These are phyloP conservation scores for Daldinia caldariorum DNA, from an alignment of 495 filamentous ascomycete genomes.

Conservation along the genomic window DNA sequence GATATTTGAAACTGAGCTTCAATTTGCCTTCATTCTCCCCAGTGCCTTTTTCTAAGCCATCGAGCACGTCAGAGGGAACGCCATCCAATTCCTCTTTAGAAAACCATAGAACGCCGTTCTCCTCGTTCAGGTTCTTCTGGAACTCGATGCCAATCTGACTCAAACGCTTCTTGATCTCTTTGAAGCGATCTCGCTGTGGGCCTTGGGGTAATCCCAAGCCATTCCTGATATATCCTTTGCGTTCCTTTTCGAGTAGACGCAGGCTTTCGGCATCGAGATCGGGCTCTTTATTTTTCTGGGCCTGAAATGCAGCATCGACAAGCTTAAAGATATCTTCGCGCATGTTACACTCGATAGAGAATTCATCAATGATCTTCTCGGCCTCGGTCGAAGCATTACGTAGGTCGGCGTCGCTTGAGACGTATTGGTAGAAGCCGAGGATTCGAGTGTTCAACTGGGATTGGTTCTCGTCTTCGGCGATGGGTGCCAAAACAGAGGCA, in stretches of 20 bases:
- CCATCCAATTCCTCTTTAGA: slow-evolving; percentile 66
- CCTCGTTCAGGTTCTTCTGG: slow-evolving; percentile 69
- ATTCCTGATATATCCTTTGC: slow-evolving; percentile 66
- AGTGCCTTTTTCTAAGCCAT: slow-evolving; percentile 73
- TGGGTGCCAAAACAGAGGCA: slow-evolving; percentile 68
- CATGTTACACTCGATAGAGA: slow-evolving; percentile 68
- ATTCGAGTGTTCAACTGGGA: slow-evolving; percentile 68
- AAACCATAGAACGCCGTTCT: slow-evolving; percentile 69
- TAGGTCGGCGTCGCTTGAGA: slow-evolving; percentile 73
- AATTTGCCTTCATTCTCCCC: slow-evolving; percentile 72
- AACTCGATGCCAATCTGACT: slow-evolving; percentile 66
- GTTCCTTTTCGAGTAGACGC: slow-evolving; percentile 65
- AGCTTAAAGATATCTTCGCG: slow-evolving; percentile 69
- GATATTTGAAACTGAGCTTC: slow-evolving; percentile 69
- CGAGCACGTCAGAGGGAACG: slow-evolving; percentile 65
- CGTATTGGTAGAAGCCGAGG: slow-evolving; percentile 81
- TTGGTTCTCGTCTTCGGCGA: slow-evolving; percentile 73
- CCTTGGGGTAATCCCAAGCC: slow-evolving; percentile 65
- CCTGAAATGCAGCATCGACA: slow-evolving; percentile 63
- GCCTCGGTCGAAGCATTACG: slow-evolving; percentile 70
- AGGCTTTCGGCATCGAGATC: slow-evolving; percentile 60
- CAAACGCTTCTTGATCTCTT: slow-evolving; percentile 71
- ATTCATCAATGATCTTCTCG: slow-evolving; percentile 69
- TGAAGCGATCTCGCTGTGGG: slow-evolving; percentile 67
- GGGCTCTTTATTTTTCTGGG: slow-evolving; percentile 54